A percentile compares a stretch with the other conserved stretches of the same genome.
Conservation (phyloP, 2,329 filamentous ascomycete genomes). For the Colletotrichum liaoningense region DNA sequence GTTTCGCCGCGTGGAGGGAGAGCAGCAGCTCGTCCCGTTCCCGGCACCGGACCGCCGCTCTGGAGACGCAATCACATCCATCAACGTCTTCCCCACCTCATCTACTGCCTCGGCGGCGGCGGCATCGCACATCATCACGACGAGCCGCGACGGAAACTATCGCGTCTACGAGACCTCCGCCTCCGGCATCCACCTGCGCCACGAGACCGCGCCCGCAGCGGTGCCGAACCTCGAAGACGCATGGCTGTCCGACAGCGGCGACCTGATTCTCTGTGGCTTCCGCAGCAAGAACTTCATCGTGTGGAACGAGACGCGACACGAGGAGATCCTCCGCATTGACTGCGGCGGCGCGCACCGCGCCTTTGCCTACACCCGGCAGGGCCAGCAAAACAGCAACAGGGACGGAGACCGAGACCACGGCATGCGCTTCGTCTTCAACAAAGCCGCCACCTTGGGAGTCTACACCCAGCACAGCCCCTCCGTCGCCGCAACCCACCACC, state of each 20-base stretch:
- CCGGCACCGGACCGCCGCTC: conserved; percentile 53
- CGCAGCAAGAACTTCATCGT: conserved; percentile 82
- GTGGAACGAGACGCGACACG: conserved; percentile 79
- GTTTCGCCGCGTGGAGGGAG: conserved; percentile 42
- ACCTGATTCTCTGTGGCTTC: conserved; percentile 85
- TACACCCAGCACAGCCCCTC: conserved; percentile 52
- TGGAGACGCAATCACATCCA: conserved; percentile 75
- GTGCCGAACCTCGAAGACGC: conserved; percentile 82
- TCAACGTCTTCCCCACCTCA: conserved; percentile 59
- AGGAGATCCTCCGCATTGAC: conserved; percentile 77
- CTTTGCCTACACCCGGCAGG: conserved; percentile 65
- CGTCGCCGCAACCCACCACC: conserved; percentile 40
- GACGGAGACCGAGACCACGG: conserved; percentile 38
- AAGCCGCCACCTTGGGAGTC: conserved; percentile 67
- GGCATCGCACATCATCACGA: conserved; percentile 70
- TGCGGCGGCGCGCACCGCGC: conserved; percentile 88
- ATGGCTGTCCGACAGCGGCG: conserved; percentile 61
- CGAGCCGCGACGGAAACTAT: conserved; percentile 81
- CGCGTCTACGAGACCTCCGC: conserved; percentile 67
- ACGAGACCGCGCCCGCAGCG: conserved; percentile 77
- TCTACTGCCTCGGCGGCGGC: conserved; percentile 33
- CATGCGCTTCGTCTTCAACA: conserved; percentile 78
- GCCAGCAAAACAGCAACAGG: conserved; percentile 34
- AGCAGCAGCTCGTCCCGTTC: conserved; percentile 42
- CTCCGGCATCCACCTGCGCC: conserved; percentile 68